phyloP scores from a whole-genome alignment of 257 asterid species.

The Nicotiana sylvestris region DNA sequence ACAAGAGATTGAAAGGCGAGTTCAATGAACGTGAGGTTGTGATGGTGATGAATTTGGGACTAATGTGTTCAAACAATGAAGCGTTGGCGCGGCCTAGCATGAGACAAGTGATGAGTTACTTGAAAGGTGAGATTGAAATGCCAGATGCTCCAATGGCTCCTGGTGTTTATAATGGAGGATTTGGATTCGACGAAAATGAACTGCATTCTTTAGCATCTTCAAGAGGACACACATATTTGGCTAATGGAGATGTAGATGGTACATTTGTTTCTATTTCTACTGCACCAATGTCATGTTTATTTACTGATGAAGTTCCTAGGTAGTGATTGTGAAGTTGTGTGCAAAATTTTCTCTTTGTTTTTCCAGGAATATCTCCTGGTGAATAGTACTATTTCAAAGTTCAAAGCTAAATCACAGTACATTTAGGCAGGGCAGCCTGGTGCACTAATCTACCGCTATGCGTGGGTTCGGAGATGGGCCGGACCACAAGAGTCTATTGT shows the following conservation, averaged over 20 bases:
- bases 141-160: constrained; percentile 36
- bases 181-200: constrained; percentile 28
- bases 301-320: constrained; percentile 29
- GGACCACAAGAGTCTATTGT: too few relatives aligned
- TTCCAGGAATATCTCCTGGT: neutral
- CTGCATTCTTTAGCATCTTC: constrained; percentile 44
- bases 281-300: constrained; percentile 26
- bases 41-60: constrained; percentile 15
- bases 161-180: constrained; percentile 32
- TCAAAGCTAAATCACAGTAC: neutral
- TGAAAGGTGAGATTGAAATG: constrained; percentile 19
- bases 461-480: too few relatives aligned
- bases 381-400: neutral
- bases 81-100: constrained; percentile 8
- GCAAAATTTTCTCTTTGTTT: neutral
- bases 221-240: constrained; percentile 16
- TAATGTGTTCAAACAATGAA: constrained; percentile 15
- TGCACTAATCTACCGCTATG: too few relatives aligned
- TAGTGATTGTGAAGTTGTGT: constrained; percentile 11
- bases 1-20: constrained; percentile 8
- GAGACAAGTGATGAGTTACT: constrained; percentile 15
- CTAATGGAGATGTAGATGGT: constrained; percentile 25
- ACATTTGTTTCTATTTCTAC: constrained; percentile 37
- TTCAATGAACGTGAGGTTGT: constrained; percentile 13
- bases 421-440: neutral